phyloP scores from a whole-genome alignment of 2,329 filamentous ascomycete species.

The Ustilaginoidea virens region DNA sequence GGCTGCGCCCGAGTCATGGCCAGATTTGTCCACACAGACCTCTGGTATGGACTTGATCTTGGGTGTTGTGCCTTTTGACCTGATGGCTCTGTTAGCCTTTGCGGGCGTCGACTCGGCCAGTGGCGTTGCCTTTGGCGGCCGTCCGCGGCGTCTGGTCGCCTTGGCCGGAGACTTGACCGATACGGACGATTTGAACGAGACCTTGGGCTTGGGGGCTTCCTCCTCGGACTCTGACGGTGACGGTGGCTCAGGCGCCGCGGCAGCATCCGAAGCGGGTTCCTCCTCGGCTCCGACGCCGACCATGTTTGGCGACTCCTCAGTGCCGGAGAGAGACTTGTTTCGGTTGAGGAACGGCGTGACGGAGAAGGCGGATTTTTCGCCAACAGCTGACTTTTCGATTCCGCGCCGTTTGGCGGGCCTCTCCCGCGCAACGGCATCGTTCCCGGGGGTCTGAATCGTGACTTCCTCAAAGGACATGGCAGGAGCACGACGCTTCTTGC shows the following conservation, averaged over 20 bases:
- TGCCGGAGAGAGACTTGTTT: conserved; percentile 35
- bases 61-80: conserved; percentile 2
- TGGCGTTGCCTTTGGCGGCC: conserved; percentile 28
- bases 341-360: conserved; percentile 88
- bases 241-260: conserved; percentile 1
- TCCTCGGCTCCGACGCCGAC: conserved; percentile 14
- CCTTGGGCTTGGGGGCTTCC: conserved; percentile 6
- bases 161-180: conserved; percentile 4
- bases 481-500: conserved; percentile 29
- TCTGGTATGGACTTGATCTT: conserved; percentile 3
- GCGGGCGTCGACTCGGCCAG: conserved; percentile 28
- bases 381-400: conserved; percentile 37
- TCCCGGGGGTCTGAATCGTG: conserved; percentile 30
- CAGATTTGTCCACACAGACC: conserved; percentile 20
- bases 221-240: conserved; percentile 12
- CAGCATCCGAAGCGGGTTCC: conserved; percentile 10
- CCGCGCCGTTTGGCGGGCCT: conserved; percentile 39
- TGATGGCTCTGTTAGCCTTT: conserved; percentile 25
- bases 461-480: conserved; percentile 30
- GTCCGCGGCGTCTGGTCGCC: conserved; percentile 25
- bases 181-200: conserved; percentile 4
- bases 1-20: conserved; percentile 19
- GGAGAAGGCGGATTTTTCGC: conserved; percentile 84
- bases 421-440: conserved; percentile 24
- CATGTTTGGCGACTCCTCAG: conserved; percentile 11